A percentile compares a stretch with the other conserved stretches of the same genome.
Evolutionary conservation across 2,329 filamentous ascomycete genomes (phyloP).

Genomic region (Epichloe festucae): DNA sequence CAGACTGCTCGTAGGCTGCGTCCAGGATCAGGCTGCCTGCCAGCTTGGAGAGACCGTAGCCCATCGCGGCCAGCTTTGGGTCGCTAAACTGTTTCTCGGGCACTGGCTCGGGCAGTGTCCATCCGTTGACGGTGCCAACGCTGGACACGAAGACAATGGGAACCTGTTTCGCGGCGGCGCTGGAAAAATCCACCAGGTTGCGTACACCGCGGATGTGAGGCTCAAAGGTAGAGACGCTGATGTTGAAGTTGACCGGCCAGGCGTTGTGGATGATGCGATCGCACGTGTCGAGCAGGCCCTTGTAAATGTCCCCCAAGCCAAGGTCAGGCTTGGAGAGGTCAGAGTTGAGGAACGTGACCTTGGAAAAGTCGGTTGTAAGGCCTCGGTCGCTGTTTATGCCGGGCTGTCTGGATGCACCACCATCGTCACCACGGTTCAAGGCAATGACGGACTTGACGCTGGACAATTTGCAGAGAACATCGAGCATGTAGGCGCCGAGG

Average conservation of each 20-base stretch:
- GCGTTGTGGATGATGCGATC: conserved; percentile 41
- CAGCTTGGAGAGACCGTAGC: conserved; percentile 33
- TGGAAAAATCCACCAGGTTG: conserved; percentile 32
- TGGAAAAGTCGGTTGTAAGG: conserved; percentile 21
- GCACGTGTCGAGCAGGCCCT: conserved; percentile 23
- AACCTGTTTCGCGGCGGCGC: conserved; percentile 16
- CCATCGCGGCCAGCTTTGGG: conserved; percentile 14
- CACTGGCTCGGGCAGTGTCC: conserved; percentile 18
- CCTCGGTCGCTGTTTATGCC: conserved; percentile 24
- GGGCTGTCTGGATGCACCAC: conserved; percentile 25
- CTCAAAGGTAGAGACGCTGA: conserved; percentile 34
- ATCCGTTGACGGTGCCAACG: conserved; percentile 24
- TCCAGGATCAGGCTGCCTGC: conserved; percentile 29
- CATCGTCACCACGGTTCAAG: conserved; percentile 21
- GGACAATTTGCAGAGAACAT: conserved; percentile 16
- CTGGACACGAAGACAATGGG: conserved; percentile 32
- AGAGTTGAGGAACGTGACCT: conserved; percentile 32
- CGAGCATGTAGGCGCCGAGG: conserved; percentile 60
- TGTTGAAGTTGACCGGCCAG: conserved; percentile 37
- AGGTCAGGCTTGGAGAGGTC: conserved; percentile 34
- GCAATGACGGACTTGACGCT: conserved; percentile 13
- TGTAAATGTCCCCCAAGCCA: conserved; percentile 29
- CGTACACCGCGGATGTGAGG: conserved; percentile 36
- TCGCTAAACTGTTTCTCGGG: conserved; percentile 27
- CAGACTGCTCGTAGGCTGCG: conserved; percentile 19